phyloP scores from a whole-genome alignment of 2,329 filamentous ascomycete species.

The Ilyonectria robusta region DNA sequence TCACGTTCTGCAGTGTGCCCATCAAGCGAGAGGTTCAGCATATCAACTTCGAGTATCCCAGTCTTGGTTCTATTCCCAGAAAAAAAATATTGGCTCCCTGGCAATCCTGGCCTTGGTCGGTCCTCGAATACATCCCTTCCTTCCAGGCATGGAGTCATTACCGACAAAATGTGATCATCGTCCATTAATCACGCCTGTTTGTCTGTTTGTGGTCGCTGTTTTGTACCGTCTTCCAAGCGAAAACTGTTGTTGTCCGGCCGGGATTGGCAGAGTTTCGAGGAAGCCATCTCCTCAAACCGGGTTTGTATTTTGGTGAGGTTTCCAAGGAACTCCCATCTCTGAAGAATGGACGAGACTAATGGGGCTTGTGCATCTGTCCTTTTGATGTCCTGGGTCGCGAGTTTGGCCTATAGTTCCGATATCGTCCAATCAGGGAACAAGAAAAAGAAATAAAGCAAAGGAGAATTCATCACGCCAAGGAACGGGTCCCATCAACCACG shows the following conservation, averaged over 20 bases:
- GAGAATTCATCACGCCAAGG: background rate
- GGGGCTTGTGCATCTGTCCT: no score
- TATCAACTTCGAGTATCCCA: slow-evolving; percentile 4
- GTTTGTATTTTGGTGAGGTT: background rate
- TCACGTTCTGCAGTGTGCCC: background rate
- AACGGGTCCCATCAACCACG: background rate
- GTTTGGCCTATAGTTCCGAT: background rate
- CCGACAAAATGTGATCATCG: background rate
- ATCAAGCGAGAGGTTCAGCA: background rate
- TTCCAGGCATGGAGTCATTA: background rate
- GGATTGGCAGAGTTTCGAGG: background rate
- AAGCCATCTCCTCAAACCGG: background rate
- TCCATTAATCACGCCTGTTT: background rate
- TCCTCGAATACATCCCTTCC: background rate
- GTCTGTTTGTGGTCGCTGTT: background rate
- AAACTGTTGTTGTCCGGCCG: background rate
- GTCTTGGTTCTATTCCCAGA: background rate
- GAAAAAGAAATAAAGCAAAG: background rate
- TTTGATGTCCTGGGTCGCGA: background rate
- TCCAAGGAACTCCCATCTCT: background rate
- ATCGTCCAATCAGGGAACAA: background rate
- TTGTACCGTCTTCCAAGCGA: slow-evolving; percentile 13
- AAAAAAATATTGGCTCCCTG: background rate
- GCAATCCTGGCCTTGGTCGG: background rate
- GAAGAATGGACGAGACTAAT: background rate